Evolutionary conservation across 2,329 filamentous ascomycete genomes (phyloP).

Genomic region (Zarea fungicola): DNA sequence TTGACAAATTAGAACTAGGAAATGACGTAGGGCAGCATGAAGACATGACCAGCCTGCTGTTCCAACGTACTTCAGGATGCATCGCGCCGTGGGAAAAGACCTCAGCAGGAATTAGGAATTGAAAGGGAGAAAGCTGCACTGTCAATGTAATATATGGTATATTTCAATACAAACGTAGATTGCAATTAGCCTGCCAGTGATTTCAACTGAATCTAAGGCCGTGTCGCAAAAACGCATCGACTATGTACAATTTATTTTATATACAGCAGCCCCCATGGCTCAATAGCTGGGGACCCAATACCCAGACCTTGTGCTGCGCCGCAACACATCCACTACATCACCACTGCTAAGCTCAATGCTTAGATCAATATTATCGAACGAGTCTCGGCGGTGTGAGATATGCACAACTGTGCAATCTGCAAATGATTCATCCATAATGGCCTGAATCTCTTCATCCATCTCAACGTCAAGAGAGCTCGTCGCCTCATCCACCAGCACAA

Average conservation of each 20-base stretch:
- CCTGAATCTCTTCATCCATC: constrained; percentile 15
- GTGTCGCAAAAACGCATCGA: neutral
- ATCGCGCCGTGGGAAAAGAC: too few species aligned
- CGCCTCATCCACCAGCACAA: constrained; percentile 19
- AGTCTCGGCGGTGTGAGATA: constrained; percentile 15
- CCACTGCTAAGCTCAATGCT: neutral
- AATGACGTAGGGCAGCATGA: too few species aligned
- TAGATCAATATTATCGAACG: constrained; percentile 3
- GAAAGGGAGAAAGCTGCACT: too few species aligned
- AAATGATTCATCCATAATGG: constrained; percentile 15
- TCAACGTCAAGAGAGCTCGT: constrained; percentile 17
- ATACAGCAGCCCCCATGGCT: neutral
- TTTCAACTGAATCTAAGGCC: too few species aligned
- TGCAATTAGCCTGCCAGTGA: neutral
- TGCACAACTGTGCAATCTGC: constrained; percentile 15
- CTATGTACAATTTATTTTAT: neutral
- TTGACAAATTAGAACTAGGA: too few species aligned
- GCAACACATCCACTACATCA: neutral
- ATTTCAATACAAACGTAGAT: neutral
- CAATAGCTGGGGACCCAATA: neutral
- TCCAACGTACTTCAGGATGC: too few species aligned
- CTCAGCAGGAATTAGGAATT: too few species aligned
- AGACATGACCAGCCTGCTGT: too few species aligned
- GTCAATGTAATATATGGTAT: neutral
- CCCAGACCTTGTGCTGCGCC: constrained; percentile 2